Evolutionary conservation across 768 basidiomycete genomes (phyloP).

Genomic region (Mycena maculata): DNA sequence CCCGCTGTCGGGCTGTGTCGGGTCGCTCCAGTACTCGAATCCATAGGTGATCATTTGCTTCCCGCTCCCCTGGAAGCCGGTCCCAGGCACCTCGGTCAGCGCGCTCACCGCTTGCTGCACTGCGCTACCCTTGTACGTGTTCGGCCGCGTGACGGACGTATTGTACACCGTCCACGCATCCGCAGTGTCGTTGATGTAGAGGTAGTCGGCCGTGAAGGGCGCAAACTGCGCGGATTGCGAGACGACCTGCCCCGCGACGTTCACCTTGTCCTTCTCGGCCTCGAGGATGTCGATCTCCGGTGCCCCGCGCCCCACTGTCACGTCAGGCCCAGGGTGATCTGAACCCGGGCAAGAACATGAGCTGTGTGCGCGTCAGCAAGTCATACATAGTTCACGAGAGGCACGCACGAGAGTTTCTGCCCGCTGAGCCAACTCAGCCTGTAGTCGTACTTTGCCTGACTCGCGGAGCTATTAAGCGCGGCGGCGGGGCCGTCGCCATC

Average conservation of each 20-base stretch:
- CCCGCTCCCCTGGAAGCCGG: slow-evolving; percentile 71
- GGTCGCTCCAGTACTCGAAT: slow-evolving; percentile 82
- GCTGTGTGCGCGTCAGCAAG: slow-evolving; percentile 44
- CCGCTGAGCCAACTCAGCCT: slow-evolving; percentile 82
- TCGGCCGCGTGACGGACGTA: slow-evolving; percentile 47
- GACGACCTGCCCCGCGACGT: slow-evolving; percentile 60
- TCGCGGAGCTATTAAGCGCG: slow-evolving; percentile 64
- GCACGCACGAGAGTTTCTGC: slow-evolving; percentile 75
- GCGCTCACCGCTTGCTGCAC: slow-evolving; percentile 69
- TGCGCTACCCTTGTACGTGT: slow-evolving; percentile 62
- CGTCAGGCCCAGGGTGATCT: slow-evolving; percentile 81
- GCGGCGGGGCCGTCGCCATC: slow-evolving; percentile 69
- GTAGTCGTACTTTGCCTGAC: slow-evolving; percentile 62
- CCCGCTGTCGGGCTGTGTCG: slow-evolving; percentile 62
- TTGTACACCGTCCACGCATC: slow-evolving; percentile 50
- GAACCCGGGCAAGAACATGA: slow-evolving; percentile 81
- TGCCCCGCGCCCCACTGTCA: slow-evolving; percentile 69
- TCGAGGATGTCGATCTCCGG: slow-evolving; percentile 90
- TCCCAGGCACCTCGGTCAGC: slow-evolving; percentile 58
- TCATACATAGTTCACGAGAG: neutral
- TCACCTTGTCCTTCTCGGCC: slow-evolving; percentile 71
- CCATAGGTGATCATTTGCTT: slow-evolving; percentile 63
- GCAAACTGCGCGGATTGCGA: slow-evolving; percentile 86
- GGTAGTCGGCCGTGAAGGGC: slow-evolving; percentile 58
- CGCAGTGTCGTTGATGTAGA: slow-evolving; percentile 46